Percentiles rank a stretch among this genome's conserved stretches.
Evolutionary conservation across 1,284 basidiomycete species (phyloP).

Genomic region (Sanguinoderma infundibulare): DNA sequence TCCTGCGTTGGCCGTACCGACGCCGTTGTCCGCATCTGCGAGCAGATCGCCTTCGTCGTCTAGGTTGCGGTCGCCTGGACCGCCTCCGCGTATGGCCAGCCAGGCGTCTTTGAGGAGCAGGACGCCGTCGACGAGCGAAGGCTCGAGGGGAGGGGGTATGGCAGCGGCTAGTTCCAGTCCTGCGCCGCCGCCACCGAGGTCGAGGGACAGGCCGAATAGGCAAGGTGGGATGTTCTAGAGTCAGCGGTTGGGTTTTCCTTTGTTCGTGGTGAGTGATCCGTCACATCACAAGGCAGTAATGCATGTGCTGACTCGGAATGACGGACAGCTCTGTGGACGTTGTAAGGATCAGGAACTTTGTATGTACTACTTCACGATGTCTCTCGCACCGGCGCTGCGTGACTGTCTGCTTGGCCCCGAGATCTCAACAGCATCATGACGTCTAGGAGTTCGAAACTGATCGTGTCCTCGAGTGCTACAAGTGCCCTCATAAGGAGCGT

Average conservation of each 20-base stretch:
- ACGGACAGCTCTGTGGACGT: background rate
- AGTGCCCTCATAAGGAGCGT: background rate
- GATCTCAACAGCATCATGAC: background rate
- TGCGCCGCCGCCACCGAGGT: conserved; percentile 61
- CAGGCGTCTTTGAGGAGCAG: conserved; percentile 28
- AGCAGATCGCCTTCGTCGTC: conserved; percentile 26
- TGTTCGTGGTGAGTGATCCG: too few species aligned
- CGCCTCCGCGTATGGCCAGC: conserved; percentile 27
- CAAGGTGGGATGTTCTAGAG: too few species aligned
- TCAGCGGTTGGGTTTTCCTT: too few species aligned
- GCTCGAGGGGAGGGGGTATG: conserved; percentile 41
- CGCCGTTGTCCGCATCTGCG: conserved; percentile 23
- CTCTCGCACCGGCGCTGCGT: background rate
- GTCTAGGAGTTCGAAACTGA: background rate
- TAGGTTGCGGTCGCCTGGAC: conserved; percentile 25
- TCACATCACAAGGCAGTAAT: too few species aligned
- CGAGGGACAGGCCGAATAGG: conserved; percentile 52
- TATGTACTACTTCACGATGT: background rate
- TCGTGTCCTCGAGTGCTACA: background rate
- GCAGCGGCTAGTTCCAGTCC: conserved; percentile 39
- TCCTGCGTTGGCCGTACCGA: conserved; percentile 19
- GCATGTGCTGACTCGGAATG: background rate
- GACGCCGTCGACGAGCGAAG: conserved; percentile 25
- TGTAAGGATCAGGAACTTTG: background rate
- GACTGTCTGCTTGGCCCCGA: background rate